phyloP scores from a whole-genome alignment of 768 basidiomycete species.

The Pleurotus tuber-regium region DNA sequence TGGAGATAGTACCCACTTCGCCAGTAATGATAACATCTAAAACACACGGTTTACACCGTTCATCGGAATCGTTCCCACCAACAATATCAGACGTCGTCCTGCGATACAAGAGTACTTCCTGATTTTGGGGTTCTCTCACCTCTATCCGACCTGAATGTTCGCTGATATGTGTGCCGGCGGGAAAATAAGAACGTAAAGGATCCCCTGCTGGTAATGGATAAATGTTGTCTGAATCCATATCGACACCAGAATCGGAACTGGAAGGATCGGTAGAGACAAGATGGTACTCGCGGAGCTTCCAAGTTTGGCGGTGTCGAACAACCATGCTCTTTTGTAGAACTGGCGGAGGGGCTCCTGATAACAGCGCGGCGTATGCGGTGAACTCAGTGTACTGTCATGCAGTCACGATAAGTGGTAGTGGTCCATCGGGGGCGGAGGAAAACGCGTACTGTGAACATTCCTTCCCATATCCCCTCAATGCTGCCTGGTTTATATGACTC shows the following conservation, averaged over 20 bases:
- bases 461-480: conserved; percentile 79
- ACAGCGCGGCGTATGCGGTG: conserved; percentile 73
- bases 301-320: conserved; percentile 86
- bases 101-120: conserved; percentile 27
- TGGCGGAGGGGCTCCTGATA: conserved; percentile 64
- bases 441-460: conserved; percentile 63
- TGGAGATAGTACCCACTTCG: conserved; percentile 45
- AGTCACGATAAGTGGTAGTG: conserved; percentile 1
- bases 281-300: conserved; percentile 82
- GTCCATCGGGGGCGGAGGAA: not conserved
- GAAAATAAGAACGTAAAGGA: conserved; percentile 61
- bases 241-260: conserved; percentile 30
- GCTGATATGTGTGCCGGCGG: conserved; percentile 44
- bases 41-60: conserved; percentile 23
- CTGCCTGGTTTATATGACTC: conserved; percentile 61
- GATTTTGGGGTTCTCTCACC: conserved; percentile 42
- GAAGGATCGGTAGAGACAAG: conserved; percentile 33
- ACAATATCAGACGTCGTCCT: conserved; percentile 17
- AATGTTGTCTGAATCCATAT: conserved; percentile 25
- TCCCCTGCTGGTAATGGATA: conserved; percentile 54
- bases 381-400: conserved; percentile 74
- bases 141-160: conserved; percentile 48
- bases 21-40: conserved; percentile 71
- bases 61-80: conserved; percentile 14
- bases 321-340: conserved; percentile 72